A percentile compares a stretch with the other conserved stretches of the same genome.
Conservation (phyloP, 2,329 filamentous ascomycete species). For the Trichoderma sp. region DNA sequence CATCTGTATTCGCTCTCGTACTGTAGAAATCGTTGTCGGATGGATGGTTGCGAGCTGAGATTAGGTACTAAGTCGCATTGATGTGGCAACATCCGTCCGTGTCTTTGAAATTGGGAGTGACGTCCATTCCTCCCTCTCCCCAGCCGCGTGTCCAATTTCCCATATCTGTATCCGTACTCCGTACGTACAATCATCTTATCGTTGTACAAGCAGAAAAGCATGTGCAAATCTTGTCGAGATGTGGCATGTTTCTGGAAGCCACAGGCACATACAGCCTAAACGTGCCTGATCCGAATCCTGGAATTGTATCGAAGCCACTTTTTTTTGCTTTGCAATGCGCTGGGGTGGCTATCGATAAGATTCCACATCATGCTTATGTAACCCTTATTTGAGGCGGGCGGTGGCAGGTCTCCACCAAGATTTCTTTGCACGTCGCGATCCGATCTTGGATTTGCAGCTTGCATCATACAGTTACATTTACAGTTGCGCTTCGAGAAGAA, state of each 20-base stretch:
- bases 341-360: slow-evolving; percentile 29
- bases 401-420: slow-evolving; percentile 13
- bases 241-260: background rate
- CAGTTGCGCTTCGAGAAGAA: background rate
- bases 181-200: background rate
- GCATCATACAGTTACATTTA: background rate
- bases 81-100: background rate
- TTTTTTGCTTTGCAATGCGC: slow-evolving; percentile 6
- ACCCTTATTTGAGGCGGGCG: background rate
- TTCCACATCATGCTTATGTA: slow-evolving; percentile 19
- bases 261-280: background rate
- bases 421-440: slow-evolving; percentile 13
- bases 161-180: no score
- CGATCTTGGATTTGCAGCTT: slow-evolving; percentile 11
- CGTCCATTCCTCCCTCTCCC: background rate
- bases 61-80: background rate
- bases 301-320: background rate
- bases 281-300: background rate
- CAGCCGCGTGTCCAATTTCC: background rate
- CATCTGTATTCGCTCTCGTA: background rate
- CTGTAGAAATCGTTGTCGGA: background rate
- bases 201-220: background rate
- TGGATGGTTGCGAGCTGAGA: background rate
- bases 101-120: background rate
- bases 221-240: background rate